Conservation (phyloP, 768 basidiomycete species). For the Chalciporus piperatus region DNA sequence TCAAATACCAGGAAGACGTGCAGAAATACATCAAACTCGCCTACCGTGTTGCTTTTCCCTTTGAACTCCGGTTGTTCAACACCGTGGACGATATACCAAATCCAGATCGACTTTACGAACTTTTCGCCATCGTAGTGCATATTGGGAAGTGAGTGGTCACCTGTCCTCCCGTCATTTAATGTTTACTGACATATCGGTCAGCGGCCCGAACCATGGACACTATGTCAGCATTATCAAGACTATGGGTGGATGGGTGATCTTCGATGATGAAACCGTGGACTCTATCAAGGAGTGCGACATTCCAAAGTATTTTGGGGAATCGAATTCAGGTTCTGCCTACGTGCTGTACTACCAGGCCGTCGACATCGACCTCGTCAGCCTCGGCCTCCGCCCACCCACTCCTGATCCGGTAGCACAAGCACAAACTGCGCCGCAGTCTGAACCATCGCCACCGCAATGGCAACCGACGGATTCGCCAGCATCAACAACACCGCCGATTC, state of each 20-base stretch:
- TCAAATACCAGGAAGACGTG: constrained; percentile 96
- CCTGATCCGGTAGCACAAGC: constrained; percentile 17
- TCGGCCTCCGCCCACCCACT: constrained; percentile 56
- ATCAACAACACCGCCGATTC: constrained; percentile 21
- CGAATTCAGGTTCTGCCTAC: constrained; percentile 83
- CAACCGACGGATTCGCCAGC: constrained; percentile 26
- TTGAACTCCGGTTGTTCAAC: constrained; percentile 93
- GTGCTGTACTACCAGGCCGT: constrained; percentile 96
- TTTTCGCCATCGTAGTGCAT: constrained; percentile 98
- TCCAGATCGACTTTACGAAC: constrained; percentile 88
- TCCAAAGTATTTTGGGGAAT: constrained; percentile 92
- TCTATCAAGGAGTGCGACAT: constrained; percentile 88
- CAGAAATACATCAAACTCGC: constrained; percentile 91
- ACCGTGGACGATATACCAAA: constrained; percentile 92
- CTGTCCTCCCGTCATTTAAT: constrained; percentile 6
- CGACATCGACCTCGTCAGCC: constrained; percentile 71
- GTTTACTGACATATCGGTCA: constrained; percentile 32
- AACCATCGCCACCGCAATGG: constrained; percentile 6
- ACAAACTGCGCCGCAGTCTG: constrained; percentile 14
- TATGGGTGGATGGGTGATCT: constrained; percentile 81
- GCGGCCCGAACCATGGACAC: constrained; percentile 98
- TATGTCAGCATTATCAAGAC: constrained; percentile 95
- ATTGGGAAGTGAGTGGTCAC: constrained; percentile 85
- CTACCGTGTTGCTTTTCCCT: constrained; percentile 95
- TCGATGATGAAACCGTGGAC: constrained; percentile 94